Base-by-base conservation (phyloP, 176 grass and related monocot genomes). In the Elaeis guineensis region DNA sequence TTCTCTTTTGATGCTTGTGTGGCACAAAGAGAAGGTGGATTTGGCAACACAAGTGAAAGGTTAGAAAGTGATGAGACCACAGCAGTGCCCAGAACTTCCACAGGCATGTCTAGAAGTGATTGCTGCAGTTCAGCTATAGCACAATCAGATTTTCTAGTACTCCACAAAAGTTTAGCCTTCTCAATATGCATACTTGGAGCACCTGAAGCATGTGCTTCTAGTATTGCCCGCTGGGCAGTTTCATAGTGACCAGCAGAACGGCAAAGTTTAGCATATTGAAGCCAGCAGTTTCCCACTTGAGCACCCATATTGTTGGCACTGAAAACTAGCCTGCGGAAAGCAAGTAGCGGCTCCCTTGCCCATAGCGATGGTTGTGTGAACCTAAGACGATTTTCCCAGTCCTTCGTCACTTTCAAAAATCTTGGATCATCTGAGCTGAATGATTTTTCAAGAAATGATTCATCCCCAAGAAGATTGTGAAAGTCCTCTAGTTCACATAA, bases 51-150 rank as follows among this genome's bases (percentile, higher is more conserved):
- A 35, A 95, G 89, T 29, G 85, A 95, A 32, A 95, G 89, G 66
- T 85, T 95, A 59, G 64, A 85, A 63, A 95, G 81, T 7, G 89
- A 95, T 52, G 81, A 95, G 60, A 89, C 32, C 55, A 89, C 81
- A 57, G 66, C 48, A 67, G 35, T 49, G 57, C 89, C 89, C 61
- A 89, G 54, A 58, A 89, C 72, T 21, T 95, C 85, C 17, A 57
- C 70, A 53, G 85, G 85, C 89, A 95, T 89, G 81, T 89, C 82
- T 58, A 95, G 25, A 79, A 95, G 81, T 62, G 85, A 89, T 80
- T 87, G 83, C 50, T 97, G 92, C 67, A 97, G 75, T 79, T 97
- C 92, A 57, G 87, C 87, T 80, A 97, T 97, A 35, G 92, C 92
- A 32, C 78, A 76, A 75, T 97, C 92, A 75, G 67, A 87, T 64